Conservation (phyloP, 163 green algal species). For the Chlorella variabilis region DNA sequence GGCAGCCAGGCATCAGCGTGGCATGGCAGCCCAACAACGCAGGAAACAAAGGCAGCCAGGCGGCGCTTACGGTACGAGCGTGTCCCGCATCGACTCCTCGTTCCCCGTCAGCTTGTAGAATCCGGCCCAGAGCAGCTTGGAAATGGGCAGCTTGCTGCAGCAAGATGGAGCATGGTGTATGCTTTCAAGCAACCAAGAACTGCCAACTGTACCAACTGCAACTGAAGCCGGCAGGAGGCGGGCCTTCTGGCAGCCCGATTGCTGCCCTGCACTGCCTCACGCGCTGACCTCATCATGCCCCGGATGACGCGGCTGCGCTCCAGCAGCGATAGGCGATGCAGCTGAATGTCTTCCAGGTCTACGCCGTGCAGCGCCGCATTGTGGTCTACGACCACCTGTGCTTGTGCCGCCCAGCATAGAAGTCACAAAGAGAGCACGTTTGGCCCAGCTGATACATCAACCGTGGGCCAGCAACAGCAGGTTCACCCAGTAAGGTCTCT, state of each 20-base stretch:
- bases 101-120: constrained; percentile 46
- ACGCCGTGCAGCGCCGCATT: constrained; percentile 39
- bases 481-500: no score
- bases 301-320: constrained; percentile 39
- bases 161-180: no score
- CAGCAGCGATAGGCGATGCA: constrained; percentile 42
- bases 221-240: not conserved
- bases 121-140: constrained; percentile 19
- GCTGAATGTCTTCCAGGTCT: constrained; percentile 19
- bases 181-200: no score
- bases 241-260: no score
- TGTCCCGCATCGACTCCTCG: constrained; percentile 39
- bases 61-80: constrained; percentile 47
- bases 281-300: constrained; percentile 20
- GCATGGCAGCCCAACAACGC: not conserved
- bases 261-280: no score
- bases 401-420: not conserved
- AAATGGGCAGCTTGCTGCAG: constrained; percentile 31
- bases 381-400: constrained; percentile 37
- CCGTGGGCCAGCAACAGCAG: no score
- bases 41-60: no score
- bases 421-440: not conserved
- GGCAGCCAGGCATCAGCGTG: not conserved
- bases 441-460: no score
- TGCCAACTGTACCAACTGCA: not conserved